phyloP scores from a whole-genome alignment of 257 asterid species.

The Ballota nigra region DNA sequence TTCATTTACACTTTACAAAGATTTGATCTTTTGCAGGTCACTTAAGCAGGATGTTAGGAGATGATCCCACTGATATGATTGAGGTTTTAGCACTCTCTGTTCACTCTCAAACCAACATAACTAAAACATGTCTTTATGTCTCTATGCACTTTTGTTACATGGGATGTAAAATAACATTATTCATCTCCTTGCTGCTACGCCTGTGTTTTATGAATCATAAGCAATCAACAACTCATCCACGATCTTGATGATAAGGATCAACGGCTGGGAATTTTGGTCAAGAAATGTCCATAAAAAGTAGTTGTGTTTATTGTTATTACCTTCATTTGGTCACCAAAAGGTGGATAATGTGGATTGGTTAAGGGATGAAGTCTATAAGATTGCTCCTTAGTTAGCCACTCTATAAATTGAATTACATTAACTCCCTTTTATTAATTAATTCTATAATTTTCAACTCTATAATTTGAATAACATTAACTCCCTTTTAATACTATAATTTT shows the following conservation, averaged over 20 bases:
- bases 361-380: background rate
- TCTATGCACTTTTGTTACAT: slow-evolving; percentile 20
- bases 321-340: background rate
- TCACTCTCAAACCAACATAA: slow-evolving; percentile 36
- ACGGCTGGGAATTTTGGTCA: background rate
- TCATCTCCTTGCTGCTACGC: background rate
- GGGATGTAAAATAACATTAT: slow-evolving; percentile 8
- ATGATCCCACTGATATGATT: slow-evolving; percentile 31
- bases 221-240: background rate
- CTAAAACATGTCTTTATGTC: slow-evolving; percentile 27
- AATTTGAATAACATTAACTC: no score
- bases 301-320: background rate
- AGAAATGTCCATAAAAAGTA: background rate
- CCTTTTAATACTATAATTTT: no score
- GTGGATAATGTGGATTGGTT: background rate
- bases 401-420: no score
- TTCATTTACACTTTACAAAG: slow-evolving; percentile 29
- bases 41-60: slow-evolving; percentile 13
- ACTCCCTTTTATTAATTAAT: no score
- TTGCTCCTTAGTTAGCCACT: no score
- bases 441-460: no score
- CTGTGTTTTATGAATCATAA: slow-evolving; percentile 23
- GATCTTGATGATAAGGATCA: slow-evolving; percentile 1
- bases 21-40: slow-evolving; percentile 40
- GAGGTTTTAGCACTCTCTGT: slow-evolving; percentile 34